phyloP scores from a whole-genome alignment of 208 protist genomes.

The Wallacemonas rigidus region DNA sequence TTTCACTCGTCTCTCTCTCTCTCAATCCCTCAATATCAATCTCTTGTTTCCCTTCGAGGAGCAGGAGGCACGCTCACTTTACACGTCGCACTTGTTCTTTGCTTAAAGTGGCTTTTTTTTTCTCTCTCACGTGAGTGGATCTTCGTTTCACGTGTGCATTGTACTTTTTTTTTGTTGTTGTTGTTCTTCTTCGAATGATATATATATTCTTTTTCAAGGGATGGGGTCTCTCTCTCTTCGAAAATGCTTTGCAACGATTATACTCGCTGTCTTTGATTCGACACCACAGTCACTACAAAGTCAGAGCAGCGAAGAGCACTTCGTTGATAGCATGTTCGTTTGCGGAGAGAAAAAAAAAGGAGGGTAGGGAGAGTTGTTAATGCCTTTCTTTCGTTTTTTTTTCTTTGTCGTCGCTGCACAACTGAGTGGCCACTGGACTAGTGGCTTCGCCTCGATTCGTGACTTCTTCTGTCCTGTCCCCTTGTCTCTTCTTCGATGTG shows the following conservation, averaged over 20 bases:
- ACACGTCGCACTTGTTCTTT: not conserved
- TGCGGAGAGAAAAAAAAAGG: not conserved
- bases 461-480: not conserved
- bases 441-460: not conserved
- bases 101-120: conserved; percentile 9
- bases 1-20: too few species aligned
- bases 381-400: conserved; percentile 9
- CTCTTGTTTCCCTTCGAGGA: too few species aligned
- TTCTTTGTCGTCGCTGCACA: conserved; percentile 15
- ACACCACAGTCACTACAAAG: too few species aligned
- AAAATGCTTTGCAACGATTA: not conserved
- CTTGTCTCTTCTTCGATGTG: not conserved
- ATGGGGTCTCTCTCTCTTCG: not conserved
- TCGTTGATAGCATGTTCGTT: not conserved
- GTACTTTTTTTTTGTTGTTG: conserved; percentile 13
- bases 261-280: too few species aligned
- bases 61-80: not conserved
- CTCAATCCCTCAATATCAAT: too few species aligned
- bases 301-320: not conserved
- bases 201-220: not conserved
- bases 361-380: not conserved
- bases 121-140: not conserved
- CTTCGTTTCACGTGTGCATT: conserved; percentile 9
- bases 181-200: conserved; percentile 9
- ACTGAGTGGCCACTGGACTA: not conserved